Percentiles rank a stretch among this genome's conserved stretches.
These are phyloP conservation scores for Euclidium syriacum DNA, from an alignment of 345 rosid species.

Conservation along the genomic window DNA sequence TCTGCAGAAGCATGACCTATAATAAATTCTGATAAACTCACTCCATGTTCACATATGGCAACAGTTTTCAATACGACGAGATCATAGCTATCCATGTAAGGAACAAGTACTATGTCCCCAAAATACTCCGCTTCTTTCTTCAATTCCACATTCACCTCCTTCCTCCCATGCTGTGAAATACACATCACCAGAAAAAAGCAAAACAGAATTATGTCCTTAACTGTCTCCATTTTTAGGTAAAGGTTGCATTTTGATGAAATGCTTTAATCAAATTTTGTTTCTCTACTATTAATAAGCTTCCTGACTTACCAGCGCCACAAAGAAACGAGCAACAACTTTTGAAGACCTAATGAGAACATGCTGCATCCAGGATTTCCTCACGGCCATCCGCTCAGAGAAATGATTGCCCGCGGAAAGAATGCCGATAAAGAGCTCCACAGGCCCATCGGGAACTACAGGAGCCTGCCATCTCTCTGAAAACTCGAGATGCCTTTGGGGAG, in stretches of 20 bases:
- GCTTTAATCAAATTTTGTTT: too few species aligned
- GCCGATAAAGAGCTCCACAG: conserved; percentile 77
- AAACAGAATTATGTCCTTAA: not conserved
- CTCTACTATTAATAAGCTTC: too few species aligned
- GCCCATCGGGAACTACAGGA: conserved; percentile 49
- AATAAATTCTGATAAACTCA: conserved; percentile 38
- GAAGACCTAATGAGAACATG: conserved; percentile 74
- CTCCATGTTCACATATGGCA: conserved; percentile 96
- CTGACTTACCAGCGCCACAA: conserved; percentile 88
- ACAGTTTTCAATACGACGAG: conserved; percentile 92
- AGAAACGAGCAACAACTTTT: conserved; percentile 85
- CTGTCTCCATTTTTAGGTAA: not conserved
- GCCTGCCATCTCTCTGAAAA: conserved; percentile 77
- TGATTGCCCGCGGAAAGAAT: conserved; percentile 94
- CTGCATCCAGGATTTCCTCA: conserved; percentile 95
- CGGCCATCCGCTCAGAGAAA: conserved; percentile 94
- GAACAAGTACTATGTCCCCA: conserved; percentile 81
- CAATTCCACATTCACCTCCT: conserved; percentile 80
- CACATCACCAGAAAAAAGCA: not conserved
- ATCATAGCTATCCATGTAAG: conserved; percentile 94
- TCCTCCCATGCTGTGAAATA: conserved; percentile 65
- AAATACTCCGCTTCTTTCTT: conserved; percentile 96
- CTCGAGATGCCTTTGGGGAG: conserved; percentile 81
- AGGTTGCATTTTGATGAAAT: not conserved
- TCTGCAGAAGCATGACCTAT: not conserved